Base-by-base conservation (phyloP, 2,329 filamentous ascomycete species). In the Fusarium oxysporum region DNA sequence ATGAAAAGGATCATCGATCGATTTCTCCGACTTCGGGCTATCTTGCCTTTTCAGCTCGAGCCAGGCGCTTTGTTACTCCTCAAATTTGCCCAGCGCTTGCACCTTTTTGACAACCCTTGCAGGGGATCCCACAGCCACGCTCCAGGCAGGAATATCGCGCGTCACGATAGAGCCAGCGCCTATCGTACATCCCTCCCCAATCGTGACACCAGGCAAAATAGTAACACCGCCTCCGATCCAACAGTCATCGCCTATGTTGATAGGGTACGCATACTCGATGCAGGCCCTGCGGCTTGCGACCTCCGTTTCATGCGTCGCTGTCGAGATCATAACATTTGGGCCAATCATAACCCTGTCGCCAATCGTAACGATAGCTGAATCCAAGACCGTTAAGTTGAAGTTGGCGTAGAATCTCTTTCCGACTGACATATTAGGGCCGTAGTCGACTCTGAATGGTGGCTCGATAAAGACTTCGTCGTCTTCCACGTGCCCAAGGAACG, bases 81-180 rank as follows among this genome's bases (percentile, higher is more conserved):
- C 25, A 25, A 25, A 25, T 25, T 25, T 25, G 25, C 25, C 25
- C 25, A 25, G 25, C 25, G 25, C 25, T 25, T 25, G 25, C 6
- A 75, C 70, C 28, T 67, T 74, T 37, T 77, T 80, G 16, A 80
- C 65, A 4, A 83, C 80, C 59, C 66, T 78, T 8, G 82, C 82
- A 1, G 82, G 83, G 9, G 70, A 74, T 4, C 83, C 83, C 16
- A 83, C 73, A 17, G 80, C 83, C 13, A 85, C 81, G 23, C 72
- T 78, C 65, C 74, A 82, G 23, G 65, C 65, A 5, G 82, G 82
- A 17, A 84, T 65, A 68, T 76, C 80, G 77, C 72, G 95, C 2
- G 93, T 96, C 37, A 97, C 94, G 5, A 97, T 92, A 78, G 92
- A 93, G 1, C 92, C 93, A 1, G 94, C 94, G 2, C 93, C 94